phyloP scores from a whole-genome alignment of 2,329 filamentous ascomycete species.

The Aspergillus hiratsukae region DNA sequence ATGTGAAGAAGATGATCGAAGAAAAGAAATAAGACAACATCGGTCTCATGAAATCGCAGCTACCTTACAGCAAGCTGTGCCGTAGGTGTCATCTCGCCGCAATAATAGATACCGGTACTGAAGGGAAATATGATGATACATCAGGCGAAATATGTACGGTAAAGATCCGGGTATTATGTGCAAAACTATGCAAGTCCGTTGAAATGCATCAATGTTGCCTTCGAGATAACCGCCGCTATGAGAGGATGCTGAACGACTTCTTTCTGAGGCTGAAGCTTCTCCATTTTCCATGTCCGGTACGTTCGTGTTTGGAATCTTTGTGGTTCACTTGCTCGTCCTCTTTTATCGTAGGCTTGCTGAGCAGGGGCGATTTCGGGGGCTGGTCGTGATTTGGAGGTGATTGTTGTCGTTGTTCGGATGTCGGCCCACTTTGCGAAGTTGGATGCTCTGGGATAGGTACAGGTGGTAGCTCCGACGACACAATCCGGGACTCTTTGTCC shows the following conservation, averaged over 20 bases:
- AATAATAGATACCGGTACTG: conserved; percentile 11
- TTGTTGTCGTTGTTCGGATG: conserved; percentile 10
- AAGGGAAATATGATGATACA: conserved; percentile 27
- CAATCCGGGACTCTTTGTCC: conserved; percentile 34
- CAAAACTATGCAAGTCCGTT: conserved; percentile 24
- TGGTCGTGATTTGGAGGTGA: conserved; percentile 5
- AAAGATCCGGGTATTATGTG: conserved; percentile 23
- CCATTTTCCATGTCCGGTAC: conserved; percentile 25
- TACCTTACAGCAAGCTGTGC: neutral
- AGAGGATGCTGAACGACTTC: conserved; percentile 39
- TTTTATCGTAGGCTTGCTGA: conserved; percentile 10
- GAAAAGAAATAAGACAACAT: conserved; percentile 6
- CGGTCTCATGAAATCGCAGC: neutral
- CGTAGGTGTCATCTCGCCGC: conserved; percentile 2
- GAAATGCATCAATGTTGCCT: neutral
- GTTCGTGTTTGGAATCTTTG: conserved; percentile 18
- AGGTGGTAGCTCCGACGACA: conserved; percentile 22
- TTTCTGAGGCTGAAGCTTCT: conserved; percentile 43
- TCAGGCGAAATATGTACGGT: conserved; percentile 22
- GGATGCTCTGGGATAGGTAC: conserved; percentile 18
- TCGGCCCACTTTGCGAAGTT: conserved; percentile 4
- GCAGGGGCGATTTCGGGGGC: neutral
- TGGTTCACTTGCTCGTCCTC: conserved; percentile 17
- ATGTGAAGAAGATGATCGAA: neutral
- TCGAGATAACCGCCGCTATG: conserved; percentile 6